phyloP scores from a whole-genome alignment of 2,329 filamentous ascomycete species.

The Macrophomina pseudophaseolina region DNA sequence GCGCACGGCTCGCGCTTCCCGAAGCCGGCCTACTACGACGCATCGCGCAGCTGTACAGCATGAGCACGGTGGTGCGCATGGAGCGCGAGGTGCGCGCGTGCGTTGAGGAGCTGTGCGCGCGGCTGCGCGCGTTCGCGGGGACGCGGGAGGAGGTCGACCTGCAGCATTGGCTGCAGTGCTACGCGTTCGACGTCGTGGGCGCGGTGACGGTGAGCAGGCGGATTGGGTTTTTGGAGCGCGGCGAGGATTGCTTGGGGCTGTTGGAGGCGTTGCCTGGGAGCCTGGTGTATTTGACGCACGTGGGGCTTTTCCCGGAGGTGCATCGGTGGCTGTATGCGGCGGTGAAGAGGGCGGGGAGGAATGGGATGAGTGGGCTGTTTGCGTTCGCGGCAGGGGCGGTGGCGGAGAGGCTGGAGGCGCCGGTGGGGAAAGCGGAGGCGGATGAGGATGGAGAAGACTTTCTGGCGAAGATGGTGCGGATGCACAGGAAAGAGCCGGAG shows the following conservation, averaged over 20 bases:
- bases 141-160: constrained; percentile 44
- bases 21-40: constrained; percentile 55
- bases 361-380: constrained; percentile 28
- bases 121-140: not conserved
- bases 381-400: not conserved
- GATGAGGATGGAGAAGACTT: constrained; percentile 34
- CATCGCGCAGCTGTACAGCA: not conserved
- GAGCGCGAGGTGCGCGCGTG: not conserved
- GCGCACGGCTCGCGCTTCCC: constrained; percentile 49
- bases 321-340: constrained; percentile 44
- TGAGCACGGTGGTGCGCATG: no score
- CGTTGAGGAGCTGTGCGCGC: not conserved
- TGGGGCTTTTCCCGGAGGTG: constrained; percentile 50
- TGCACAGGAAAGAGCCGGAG: constrained; percentile 49
- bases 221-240: constrained; percentile 49
- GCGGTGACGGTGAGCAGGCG: constrained; percentile 54
- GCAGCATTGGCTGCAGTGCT: constrained; percentile 53
- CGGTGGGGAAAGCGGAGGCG: not conserved
- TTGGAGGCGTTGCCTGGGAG: constrained; percentile 47
- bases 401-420: not conserved
- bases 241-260: constrained; percentile 52
- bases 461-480: constrained; percentile 49
- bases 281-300: constrained; percentile 45
- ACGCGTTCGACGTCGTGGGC: constrained; percentile 59
- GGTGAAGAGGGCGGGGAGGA: constrained; percentile 37